Evolutionary conservation across 345 rosid species (phyloP).

Genomic region (Citrus sp.): DNA sequence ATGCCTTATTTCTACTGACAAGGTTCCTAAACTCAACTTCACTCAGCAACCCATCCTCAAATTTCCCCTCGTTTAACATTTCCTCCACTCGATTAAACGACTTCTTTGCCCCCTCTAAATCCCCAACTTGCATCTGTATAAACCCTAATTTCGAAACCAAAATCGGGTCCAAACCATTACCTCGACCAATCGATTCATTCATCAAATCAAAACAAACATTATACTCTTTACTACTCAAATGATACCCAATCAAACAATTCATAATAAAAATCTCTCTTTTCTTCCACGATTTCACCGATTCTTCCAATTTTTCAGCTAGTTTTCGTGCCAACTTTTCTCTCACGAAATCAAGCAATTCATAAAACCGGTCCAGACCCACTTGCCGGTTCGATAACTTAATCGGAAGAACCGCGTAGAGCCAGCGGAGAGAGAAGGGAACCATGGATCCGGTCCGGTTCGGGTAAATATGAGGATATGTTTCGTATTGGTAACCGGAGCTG

Average conservation of each 20-base stretch:
- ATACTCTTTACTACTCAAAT: constrained; percentile 70
- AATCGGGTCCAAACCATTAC: constrained; percentile 48
- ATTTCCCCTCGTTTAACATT: constrained; percentile 36
- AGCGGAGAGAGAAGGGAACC: constrained; percentile 89
- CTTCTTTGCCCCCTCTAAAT: constrained; percentile 64
- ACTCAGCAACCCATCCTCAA: constrained; percentile 24
- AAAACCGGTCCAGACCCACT: constrained; percentile 74
- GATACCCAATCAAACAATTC: constrained; percentile 63
- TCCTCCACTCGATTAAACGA: constrained; percentile 59
- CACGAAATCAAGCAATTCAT: constrained; percentile 61
- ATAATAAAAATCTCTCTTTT: constrained; percentile 67
- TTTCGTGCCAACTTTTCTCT: constrained; percentile 32
- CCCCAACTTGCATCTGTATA: constrained; percentile 92
- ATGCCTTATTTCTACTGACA: constrained; percentile 76
- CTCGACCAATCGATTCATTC: constrained; percentile 38
- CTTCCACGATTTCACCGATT: constrained; percentile 56
- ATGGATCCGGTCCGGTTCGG: constrained; percentile 74
- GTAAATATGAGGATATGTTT: constrained; percentile 69
- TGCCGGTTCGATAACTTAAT: constrained; percentile 57
- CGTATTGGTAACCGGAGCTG: constrained; percentile 62
- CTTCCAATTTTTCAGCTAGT: constrained; percentile 26
- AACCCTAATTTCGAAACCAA: constrained; percentile 75
- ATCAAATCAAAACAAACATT: constrained; percentile 65
- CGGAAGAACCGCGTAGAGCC: constrained; percentile 73
- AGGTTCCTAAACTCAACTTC: constrained; percentile 65